Evolutionary conservation across 2,329 filamentous ascomycete species (phyloP).

Genomic region (Pseudogymnoascus sp.): DNA sequence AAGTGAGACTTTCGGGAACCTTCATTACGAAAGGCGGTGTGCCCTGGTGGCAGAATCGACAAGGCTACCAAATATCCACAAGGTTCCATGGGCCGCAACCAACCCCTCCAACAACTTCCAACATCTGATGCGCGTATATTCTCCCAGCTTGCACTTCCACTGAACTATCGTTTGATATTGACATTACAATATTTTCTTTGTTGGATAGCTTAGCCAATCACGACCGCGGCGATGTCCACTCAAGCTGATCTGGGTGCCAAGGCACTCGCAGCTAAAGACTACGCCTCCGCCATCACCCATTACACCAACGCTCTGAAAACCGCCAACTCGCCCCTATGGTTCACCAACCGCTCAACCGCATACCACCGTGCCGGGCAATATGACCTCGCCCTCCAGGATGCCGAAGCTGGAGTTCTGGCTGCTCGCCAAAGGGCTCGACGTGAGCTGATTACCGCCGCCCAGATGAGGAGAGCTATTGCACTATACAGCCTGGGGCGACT

Average conservation of each 20-base stretch:
- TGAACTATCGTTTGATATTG: neutral
- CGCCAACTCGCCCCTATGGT: constrained; percentile 68
- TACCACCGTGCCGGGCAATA: constrained; percentile 57
- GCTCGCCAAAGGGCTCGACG: constrained; percentile 62
- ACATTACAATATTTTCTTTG: neutral
- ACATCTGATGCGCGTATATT: neutral
- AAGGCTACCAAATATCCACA: constrained; percentile 8
- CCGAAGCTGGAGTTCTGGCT: constrained; percentile 54
- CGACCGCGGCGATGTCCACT: constrained; percentile 36
- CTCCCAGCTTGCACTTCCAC: neutral
- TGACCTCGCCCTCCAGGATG: constrained; percentile 59
- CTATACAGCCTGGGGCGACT: constrained; percentile 62
- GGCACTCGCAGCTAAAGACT: constrained; percentile 58
- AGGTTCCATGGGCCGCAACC: neutral
- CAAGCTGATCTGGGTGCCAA: constrained; percentile 41
- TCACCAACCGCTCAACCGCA: constrained; percentile 72
- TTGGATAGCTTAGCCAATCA: neutral
- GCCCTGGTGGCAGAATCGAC: neutral
- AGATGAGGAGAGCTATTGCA: constrained; percentile 70
- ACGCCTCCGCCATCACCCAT: constrained; percentile 56
- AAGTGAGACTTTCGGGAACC: neutral
- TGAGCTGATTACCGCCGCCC: constrained; percentile 69
- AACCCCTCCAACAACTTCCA: neutral
- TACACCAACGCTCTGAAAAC: constrained; percentile 63
- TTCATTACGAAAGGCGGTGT: neutral